Evolutionary conservation across 225 moss, liverwort and hornwort species (phyloP).

Genomic region (Ulota crispa): DNA sequence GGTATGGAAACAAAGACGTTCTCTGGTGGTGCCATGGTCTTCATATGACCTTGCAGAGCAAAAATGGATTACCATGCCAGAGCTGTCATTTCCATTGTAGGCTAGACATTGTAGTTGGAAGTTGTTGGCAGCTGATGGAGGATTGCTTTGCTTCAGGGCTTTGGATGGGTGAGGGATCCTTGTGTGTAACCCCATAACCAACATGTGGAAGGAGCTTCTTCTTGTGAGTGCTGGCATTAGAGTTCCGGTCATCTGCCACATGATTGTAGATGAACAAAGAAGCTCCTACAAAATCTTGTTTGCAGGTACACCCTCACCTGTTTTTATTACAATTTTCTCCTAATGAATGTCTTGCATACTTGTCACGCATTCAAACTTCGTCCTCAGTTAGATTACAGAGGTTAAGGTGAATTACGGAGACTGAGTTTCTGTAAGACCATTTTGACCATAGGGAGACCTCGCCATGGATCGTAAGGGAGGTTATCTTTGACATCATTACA

Average conservation of each 20-base stretch:
- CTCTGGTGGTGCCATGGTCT: slow-evolving; percentile 25
- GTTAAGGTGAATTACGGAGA: background rate
- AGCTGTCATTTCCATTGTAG: slow-evolving; percentile 27
- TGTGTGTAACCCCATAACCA: slow-evolving; percentile 53
- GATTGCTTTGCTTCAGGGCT: slow-evolving; percentile 45
- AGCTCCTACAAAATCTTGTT: slow-evolving; percentile 45
- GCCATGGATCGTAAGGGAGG: background rate
- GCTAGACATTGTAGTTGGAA: slow-evolving; percentile 28
- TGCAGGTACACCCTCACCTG: slow-evolving; percentile 19
- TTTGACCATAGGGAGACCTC: background rate
- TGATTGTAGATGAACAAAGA: slow-evolving; percentile 34
- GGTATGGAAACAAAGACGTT: slow-evolving; percentile 39
- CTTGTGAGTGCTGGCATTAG: slow-evolving; percentile 11
- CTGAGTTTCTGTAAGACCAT: too few species aligned
- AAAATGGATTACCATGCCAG: slow-evolving; percentile 36
- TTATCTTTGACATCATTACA: background rate
- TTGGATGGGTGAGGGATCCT: slow-evolving; percentile 31
- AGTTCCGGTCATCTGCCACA: slow-evolving; percentile 25
- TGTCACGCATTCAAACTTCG: background rate
- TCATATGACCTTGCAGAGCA: slow-evolving; percentile 22
- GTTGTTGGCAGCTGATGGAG: slow-evolving; percentile 44
- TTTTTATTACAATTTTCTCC: too few species aligned
- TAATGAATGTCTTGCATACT: background rate
- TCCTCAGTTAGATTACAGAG: background rate
- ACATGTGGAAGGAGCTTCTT: slow-evolving; percentile 39